phyloP scores from a whole-genome alignment of 1,284 basidiomycete genomes.

The Bjerkandera adusta region DNA sequence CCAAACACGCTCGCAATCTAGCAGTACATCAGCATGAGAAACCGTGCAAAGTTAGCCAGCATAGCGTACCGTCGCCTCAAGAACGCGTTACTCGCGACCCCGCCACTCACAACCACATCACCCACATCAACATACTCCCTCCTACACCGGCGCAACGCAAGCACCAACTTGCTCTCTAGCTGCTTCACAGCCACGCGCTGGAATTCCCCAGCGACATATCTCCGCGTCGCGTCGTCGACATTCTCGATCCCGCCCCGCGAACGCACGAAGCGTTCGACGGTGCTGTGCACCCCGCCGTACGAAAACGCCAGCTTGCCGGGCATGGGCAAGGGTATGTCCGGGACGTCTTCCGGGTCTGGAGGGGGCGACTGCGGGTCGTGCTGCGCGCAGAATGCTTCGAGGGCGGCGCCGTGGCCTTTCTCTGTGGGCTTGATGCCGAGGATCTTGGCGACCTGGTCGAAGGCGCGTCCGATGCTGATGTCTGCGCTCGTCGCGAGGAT shows the following conservation, averaged over 20 bases:
- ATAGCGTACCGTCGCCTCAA: constrained; percentile 58
- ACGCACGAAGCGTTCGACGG: constrained; percentile 53
- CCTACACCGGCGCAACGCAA: constrained; percentile 54
- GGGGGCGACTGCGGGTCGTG: constrained; percentile 18
- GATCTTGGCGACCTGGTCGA: constrained; percentile 78
- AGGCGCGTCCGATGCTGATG: constrained; percentile 73
- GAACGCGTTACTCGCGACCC: constrained; percentile 83
- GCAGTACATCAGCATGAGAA: neutral
- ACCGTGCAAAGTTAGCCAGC: too few relatives aligned
- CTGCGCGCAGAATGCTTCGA: constrained; percentile 65
- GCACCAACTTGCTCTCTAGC: constrained; percentile 69
- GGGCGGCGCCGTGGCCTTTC: constrained; percentile 69
- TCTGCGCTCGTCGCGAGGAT: constrained; percentile 79
- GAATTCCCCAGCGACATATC: constrained; percentile 65
- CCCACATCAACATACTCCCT: constrained; percentile 39
- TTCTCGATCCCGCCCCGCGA: constrained; percentile 36
- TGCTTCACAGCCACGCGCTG: constrained; percentile 73
- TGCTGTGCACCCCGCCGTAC: constrained; percentile 72
- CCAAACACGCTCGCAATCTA: constrained; percentile 46
- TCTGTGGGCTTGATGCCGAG: constrained; percentile 63
- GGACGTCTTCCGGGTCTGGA: constrained; percentile 29
- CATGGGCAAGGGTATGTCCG: constrained; percentile 52
- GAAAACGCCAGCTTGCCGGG: constrained; percentile 66
- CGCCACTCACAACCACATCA: constrained; percentile 81
- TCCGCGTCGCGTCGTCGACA: constrained; percentile 34